Evolutionary conservation across 169 alveolate genomes (phyloP).

Genomic region (Cryptosporidium sp.): DNA sequence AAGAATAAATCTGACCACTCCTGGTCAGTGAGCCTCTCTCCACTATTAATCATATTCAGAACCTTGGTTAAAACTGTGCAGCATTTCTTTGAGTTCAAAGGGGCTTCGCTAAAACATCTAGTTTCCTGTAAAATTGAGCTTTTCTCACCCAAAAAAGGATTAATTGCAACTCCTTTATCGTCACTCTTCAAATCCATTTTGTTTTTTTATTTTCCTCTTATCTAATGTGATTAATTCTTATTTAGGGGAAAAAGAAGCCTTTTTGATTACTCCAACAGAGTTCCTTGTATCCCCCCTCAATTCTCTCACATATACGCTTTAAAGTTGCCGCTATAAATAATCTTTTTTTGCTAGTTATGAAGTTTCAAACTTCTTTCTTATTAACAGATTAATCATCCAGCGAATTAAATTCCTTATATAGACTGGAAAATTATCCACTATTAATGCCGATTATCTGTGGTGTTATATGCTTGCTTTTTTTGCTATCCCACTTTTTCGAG

Average conservation of each 20-base stretch:
- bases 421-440: neutral
- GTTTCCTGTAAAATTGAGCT: slow-evolving; percentile 90
- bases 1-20: slow-evolving; percentile 93
- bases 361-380: too few species aligned
- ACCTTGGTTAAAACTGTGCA: slow-evolving; percentile 86
- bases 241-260: neutral
- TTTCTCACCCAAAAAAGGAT: slow-evolving; percentile 83
- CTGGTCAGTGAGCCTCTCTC: slow-evolving; percentile 88
- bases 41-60: slow-evolving; percentile 85
- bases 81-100: slow-evolving; percentile 86
- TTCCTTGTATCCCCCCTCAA: slow-evolving; percentile 14
- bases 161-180: slow-evolving; percentile 51
- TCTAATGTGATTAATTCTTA: neutral
- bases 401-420: too few species aligned
- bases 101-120: slow-evolving; percentile 88
- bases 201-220: neutral
- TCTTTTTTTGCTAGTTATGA: neutral
- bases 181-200: slow-evolving; percentile 70
- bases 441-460: neutral
- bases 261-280: neutral
- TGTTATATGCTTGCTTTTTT: too few species aligned
- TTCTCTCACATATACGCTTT: neutral
- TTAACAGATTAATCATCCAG: too few species aligned
- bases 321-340: slow-evolving; percentile 19
- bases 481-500: neutral